Base-by-base conservation (phyloP, 768 basidiomycete species). In the Tricholoma hemisulphureum region DNA sequence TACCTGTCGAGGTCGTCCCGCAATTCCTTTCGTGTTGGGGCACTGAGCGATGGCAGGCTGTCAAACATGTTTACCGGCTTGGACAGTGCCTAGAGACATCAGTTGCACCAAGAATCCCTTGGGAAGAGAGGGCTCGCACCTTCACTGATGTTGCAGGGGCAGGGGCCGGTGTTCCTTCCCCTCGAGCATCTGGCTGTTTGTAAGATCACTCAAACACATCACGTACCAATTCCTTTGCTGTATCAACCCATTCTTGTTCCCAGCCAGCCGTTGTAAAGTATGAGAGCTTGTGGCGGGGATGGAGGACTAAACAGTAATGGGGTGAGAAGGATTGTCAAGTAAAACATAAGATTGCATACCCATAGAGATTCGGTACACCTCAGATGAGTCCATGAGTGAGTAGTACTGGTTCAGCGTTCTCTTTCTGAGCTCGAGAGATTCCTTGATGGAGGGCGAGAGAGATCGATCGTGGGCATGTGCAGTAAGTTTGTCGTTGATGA, bases 1-100 rank as follows among this genome's bases (percentile, higher is more conserved):
- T 74, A 76, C 0, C 39, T 24, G 13, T 63, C 65, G 11, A 75
- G 63, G 23, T 77, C 65, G 7, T 67, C 63, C 32, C 55, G 14
- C 13, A 35, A 13, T 35, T 35, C 34, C 10, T n/a, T n/a, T n/a
- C n/a, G n/a, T n/a, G n/a, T n/a, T n/a, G n/a, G n/a, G n/a, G n/a
- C n/a, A n/a, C n/a, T n/a, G n/a, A n/a, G n/a, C n/a, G n/a, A n/a
- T n/a, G n/a, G n/a, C n/a, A n/a, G n/a, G n/a, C n/a, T n/a, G 29
- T 31, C 29, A 31, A 31, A 31, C 29, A 31, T 31, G 29, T 31
- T 31, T 31, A 10, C 29, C 29, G 10, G 29, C 29, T 31, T 31
- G 29, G 10, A 31, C 49, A 58, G 61, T n/a, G 63, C 57, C 7
- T 31, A 31, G 29, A 31, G 29, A 31, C 6, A 60, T 24, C 32